Conservation (phyloP, 2,329 filamentous ascomycete genomes). For the Phialocephala subalpina region DNA sequence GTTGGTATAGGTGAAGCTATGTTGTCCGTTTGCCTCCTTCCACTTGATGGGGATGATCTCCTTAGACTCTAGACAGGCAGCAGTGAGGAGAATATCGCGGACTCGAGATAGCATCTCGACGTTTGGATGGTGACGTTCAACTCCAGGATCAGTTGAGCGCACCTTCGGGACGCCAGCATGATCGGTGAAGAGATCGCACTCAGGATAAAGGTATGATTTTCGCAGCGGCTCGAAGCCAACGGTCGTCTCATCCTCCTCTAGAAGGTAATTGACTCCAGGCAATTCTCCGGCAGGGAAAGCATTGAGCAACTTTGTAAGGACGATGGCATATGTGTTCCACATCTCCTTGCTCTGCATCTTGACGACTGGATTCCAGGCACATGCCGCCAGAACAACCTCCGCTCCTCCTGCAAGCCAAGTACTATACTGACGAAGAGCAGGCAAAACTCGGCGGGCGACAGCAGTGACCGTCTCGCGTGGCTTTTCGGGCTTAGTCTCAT, state of each 20-base stretch:
- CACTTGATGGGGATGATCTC: conserved; percentile 48
- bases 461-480: conserved; percentile 60
- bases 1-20: conserved; percentile 58
- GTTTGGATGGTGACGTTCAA: conserved; percentile 62
- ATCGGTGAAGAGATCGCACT: conserved; percentile 59
- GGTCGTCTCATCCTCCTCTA: conserved; percentile 73
- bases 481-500: conserved; percentile 46
- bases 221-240: conserved; percentile 69
- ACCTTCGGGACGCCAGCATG: conserved; percentile 53
- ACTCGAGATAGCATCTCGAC: conserved; percentile 74
- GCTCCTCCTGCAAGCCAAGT: conserved; percentile 69
- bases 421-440: conserved; percentile 72
- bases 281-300: conserved; percentile 66
- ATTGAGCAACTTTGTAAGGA: conserved; percentile 64
- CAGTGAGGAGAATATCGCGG: conserved; percentile 68
- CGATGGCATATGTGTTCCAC: conserved; percentile 71
- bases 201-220: conserved; percentile 54
- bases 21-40: conserved; percentile 48
- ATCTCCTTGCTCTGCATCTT: conserved; percentile 65
- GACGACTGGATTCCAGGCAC: conserved; percentile 57
- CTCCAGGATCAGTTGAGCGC: conserved; percentile 51
- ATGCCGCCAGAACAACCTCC: conserved; percentile 59
- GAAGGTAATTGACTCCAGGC: conserved; percentile 64
- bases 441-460: conserved; percentile 67
- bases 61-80: conserved; percentile 61